Evolutionary conservation across 306 rosid species (phyloP).

Genomic region (Pyrus pyrifolia): DNA sequence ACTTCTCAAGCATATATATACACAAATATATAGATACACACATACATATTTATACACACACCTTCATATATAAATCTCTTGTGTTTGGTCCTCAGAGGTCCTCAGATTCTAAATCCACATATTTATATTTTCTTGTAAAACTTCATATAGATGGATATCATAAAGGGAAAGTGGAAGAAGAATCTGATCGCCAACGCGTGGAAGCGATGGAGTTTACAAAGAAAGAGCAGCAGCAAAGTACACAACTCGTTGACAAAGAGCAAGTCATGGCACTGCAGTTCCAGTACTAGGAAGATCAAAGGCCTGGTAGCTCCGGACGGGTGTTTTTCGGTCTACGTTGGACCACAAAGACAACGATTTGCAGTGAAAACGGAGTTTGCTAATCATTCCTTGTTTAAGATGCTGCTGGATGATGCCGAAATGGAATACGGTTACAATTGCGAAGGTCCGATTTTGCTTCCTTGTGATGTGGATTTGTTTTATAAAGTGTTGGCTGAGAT

Average conservation of each 20-base stretch:
- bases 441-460: slow-evolving; percentile 67
- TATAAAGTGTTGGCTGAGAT: slow-evolving; percentile 46
- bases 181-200: slow-evolving; percentile 3
- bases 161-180: slow-evolving; percentile 2
- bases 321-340: slow-evolving; percentile 55
- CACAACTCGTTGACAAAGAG: neutral
- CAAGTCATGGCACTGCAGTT: slow-evolving; percentile 2
- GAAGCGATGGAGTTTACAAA: slow-evolving; percentile 8
- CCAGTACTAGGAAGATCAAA: neutral
- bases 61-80: neutral
- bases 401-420: slow-evolving; percentile 58
- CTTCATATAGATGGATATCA: neutral
- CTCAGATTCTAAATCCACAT: neutral
- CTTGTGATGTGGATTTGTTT: slow-evolving; percentile 56
- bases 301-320: slow-evolving; percentile 33
- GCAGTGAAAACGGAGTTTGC: slow-evolving; percentile 35
- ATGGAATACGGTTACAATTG: slow-evolving; percentile 46
- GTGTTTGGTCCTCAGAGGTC: neutral
- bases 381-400: slow-evolving; percentile 54
- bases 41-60: neutral
- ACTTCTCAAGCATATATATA: neutral
- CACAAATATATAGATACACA: too few relatives aligned
- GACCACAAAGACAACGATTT: slow-evolving; percentile 43
- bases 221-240: neutral
- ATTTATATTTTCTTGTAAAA: neutral